Base-by-base conservation (phyloP, 2,329 filamentous ascomycete species). In the Helicocarpus griseus region DNA sequence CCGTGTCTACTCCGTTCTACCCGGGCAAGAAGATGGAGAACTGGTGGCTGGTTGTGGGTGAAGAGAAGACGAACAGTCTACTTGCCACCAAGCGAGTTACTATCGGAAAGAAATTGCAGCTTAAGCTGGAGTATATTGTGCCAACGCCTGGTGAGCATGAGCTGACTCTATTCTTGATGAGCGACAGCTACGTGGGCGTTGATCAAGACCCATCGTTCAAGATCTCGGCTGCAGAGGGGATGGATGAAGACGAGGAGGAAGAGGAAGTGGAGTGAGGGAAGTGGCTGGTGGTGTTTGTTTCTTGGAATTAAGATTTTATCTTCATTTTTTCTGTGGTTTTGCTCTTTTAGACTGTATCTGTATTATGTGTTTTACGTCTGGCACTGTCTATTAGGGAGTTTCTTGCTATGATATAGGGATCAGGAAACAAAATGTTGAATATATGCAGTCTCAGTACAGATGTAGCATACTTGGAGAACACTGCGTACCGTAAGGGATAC, bases 11-110 rank as follows among this genome's bases (percentile, higher is more conserved):
- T 48, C 93, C 93, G 0, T 98, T 97, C 77, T 98, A 93, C 66
- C 90, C 93, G 0, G 76, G 70, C 47, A 85, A 86, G 69, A 98
- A 98, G 78, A 85, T 88, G 74, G 93, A 98, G 77, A 95, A 93
- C 66, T 98, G 90, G 90, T 98, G 93, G 93, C 74, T 98, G 51
- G 88, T 98, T 19, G 88, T 98, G 31, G 91, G 90, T 28, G 90
- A 97, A 61, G 89, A 96, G 72, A 86, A 82, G 67, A 88, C 86
- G 38, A 91, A 89, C 74, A 90, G 79, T 57, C 75, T 98, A 56
- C 76, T 97, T 53, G 90, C 88, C 2, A 95, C 97, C 74, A 98
- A 97, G 78, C 82, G 91, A 60, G 85, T 98, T 54, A 95, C 90
- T 1, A 85, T 98, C 57, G 86, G 83, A 38, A 80, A 80, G 60